phyloP scores from a whole-genome alignment of 805 yeast genomes.

The Saccharomyces mikatae region DNA sequence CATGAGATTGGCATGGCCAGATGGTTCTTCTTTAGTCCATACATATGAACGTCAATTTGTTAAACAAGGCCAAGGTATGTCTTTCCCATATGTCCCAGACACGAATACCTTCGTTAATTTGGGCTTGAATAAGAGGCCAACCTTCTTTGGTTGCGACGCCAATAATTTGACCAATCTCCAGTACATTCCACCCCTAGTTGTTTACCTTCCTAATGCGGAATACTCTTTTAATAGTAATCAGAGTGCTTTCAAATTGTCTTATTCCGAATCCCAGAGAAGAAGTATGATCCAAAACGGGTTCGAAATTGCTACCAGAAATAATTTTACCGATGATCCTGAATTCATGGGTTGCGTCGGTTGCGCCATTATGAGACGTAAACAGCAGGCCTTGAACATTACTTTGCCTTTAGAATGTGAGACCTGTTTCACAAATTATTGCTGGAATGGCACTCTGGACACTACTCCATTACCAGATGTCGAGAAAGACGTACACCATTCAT shows the following conservation, averaged over 20 bases:
- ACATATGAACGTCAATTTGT: conserved; percentile 54
- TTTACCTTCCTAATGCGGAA: conserved; percentile 72
- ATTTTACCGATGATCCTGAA: conserved; percentile 57
- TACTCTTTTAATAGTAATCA: conserved; percentile 60
- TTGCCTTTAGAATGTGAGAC: conserved; percentile 61
- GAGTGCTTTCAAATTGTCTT: conserved; percentile 61
- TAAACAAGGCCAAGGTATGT: conserved; percentile 44
- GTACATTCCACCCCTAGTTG: conserved; percentile 60
- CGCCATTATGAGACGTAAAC: conserved; percentile 71
- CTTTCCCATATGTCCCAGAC: conserved; percentile 81
- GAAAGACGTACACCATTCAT: conserved; percentile 13
- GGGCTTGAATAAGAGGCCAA: conserved; percentile 61
- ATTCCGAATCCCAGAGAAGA: conserved; percentile 47
- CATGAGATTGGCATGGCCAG: conserved; percentile 54
- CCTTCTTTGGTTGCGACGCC: conserved; percentile 78
- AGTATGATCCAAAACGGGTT: conserved; percentile 67
- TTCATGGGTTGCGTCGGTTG: conserved; percentile 76
- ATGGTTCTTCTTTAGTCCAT: conserved; percentile 50
- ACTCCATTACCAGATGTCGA: conserved; percentile 20
- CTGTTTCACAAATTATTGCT: conserved; percentile 70
- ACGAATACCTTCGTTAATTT: conserved; percentile 46
- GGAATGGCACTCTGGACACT: conserved; percentile 40
- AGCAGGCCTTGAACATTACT: conserved; percentile 55
- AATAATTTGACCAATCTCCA: conserved; percentile 48
- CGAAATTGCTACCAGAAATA: conserved; percentile 58